Conservation (phyloP, 2,329 filamentous ascomycete genomes). For the Xylaria sp. region DNA sequence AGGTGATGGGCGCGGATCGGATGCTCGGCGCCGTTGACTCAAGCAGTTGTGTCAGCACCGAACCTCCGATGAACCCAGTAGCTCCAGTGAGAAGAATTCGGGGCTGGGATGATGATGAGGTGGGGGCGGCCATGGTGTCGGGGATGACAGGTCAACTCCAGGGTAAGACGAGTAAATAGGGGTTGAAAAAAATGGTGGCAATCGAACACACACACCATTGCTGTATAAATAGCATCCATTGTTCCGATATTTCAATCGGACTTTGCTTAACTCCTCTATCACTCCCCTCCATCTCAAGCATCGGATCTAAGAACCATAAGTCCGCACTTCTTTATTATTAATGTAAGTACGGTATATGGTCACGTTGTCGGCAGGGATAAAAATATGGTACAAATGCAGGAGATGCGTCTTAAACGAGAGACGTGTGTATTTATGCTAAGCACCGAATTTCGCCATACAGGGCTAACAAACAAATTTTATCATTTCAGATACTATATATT, state of each 20-base stretch:
- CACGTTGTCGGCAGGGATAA: neutral
- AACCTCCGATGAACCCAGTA: constrained; percentile 44
- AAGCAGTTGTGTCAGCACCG: constrained; percentile 38
- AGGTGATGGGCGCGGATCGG: constrained; percentile 34
- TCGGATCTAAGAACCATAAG: constrained; percentile 7
- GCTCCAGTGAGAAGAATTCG: constrained; percentile 43
- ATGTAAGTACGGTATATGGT: neutral
- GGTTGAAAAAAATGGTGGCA: neutral
- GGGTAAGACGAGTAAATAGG: constrained; percentile 7
- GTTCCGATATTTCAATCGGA: neutral
- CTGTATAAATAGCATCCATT: neutral
- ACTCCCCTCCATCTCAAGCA: neutral
- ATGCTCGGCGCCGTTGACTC: constrained; percentile 33
- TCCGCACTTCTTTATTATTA: constrained; percentile 4
- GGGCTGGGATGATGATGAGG: constrained; percentile 16
- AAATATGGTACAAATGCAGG: neutral
- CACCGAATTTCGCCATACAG: neutral
- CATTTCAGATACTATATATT: neutral
- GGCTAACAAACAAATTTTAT: too few species aligned
- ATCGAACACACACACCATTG: neutral
- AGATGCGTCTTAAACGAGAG: too few species aligned
- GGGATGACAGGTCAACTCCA: neutral
- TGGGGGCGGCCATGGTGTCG: constrained; percentile 32
- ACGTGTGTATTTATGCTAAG: neutral
- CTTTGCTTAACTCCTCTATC: constrained; percentile 44